A percentile compares a stretch with the other conserved stretches of the same genome.
These are phyloP conservation scores for Phialemoniopsis sp. DNA, from an alignment of 2,329 filamentous ascomycete genomes.

Conservation along the genomic window DNA sequence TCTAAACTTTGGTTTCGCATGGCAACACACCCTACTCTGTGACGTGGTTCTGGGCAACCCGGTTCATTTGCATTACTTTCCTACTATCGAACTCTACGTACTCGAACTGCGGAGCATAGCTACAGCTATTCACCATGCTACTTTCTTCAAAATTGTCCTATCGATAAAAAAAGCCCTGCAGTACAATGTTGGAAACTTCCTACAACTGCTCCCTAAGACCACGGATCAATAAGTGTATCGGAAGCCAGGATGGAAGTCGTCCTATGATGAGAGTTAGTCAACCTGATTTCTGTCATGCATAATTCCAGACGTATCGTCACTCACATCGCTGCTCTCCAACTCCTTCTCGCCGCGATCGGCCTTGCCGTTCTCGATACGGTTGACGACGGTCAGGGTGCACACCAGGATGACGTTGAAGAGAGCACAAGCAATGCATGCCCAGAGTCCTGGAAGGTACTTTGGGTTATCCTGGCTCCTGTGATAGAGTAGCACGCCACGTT, in stretches of 20 bases:
- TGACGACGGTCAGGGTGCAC: constrained; percentile 30
- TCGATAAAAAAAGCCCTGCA: too few species aligned
- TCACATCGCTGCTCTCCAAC: constrained; percentile 45
- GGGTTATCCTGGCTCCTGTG: constrained; percentile 40
- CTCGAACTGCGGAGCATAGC: too few species aligned
- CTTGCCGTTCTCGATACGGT: constrained; percentile 38
- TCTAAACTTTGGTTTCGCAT: too few species aligned
- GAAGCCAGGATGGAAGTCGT: constrained; percentile 33
- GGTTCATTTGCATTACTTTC: too few species aligned
- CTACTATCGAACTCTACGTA: too few species aligned
- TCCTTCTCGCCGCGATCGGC: constrained; percentile 50
- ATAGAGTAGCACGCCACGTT: not conserved
- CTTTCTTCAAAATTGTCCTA: too few species aligned
- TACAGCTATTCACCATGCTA: too few species aligned
- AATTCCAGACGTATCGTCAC: constrained; percentile 18
- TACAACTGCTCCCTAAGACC: not conserved
- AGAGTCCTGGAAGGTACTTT: constrained; percentile 50
- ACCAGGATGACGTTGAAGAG: constrained; percentile 43
- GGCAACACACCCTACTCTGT: too few species aligned
- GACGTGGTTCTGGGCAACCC: too few species aligned
- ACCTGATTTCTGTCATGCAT: not conserved
- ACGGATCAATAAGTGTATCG: constrained; percentile 29
- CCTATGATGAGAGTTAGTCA: constrained; percentile 12
- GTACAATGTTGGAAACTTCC: too few species aligned
- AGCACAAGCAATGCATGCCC: constrained; percentile 47